A percentile compares a stretch with the other conserved stretches of the same genome.
phyloP scores from a whole-genome alignment of 306 rosid genomes.

The Medicago lupulina region DNA sequence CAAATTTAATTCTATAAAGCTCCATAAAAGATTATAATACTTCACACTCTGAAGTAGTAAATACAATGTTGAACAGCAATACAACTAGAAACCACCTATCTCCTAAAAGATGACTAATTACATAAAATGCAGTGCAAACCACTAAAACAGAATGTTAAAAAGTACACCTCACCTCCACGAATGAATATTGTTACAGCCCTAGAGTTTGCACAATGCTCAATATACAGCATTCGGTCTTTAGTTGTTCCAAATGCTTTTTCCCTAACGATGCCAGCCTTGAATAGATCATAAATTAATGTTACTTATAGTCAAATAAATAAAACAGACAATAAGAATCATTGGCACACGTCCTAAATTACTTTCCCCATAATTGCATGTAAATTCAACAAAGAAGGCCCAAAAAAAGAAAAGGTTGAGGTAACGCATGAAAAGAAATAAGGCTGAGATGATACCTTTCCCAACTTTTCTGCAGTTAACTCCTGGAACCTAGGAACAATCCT shows the following conservation, averaged over 20 bases:
- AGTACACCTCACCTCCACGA: conserved; percentile 78
- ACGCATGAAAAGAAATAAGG: conserved; percentile 19
- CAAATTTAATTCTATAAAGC: neutral
- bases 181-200: conserved; percentile 89
- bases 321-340: neutral
- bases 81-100: neutral
- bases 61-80: conserved; percentile 13
- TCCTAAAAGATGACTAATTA: neutral
- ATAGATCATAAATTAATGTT: conserved; percentile 16
- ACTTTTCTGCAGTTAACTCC: conserved; percentile 85
- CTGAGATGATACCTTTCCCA: conserved; percentile 74
- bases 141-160: neutral
- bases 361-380: conserved; percentile 1
- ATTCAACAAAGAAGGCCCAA: neutral
- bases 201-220: conserved; percentile 98
- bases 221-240: conserved; percentile 93
- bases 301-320: conserved; percentile 3
- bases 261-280: conserved; percentile 92
- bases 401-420: neutral
- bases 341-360: neutral
- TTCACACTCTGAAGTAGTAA: neutral
- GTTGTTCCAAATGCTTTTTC: conserved; percentile 97
- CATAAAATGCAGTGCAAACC: conserved; percentile 14
- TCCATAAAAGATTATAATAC: neutral
- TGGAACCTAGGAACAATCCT: conserved; percentile 99